Evolutionary conservation across 495 filamentous ascomycete species (phyloP), one percentile per base, ranked within the genome.

Genomic region (Penicillium tannophilum): DNA sequence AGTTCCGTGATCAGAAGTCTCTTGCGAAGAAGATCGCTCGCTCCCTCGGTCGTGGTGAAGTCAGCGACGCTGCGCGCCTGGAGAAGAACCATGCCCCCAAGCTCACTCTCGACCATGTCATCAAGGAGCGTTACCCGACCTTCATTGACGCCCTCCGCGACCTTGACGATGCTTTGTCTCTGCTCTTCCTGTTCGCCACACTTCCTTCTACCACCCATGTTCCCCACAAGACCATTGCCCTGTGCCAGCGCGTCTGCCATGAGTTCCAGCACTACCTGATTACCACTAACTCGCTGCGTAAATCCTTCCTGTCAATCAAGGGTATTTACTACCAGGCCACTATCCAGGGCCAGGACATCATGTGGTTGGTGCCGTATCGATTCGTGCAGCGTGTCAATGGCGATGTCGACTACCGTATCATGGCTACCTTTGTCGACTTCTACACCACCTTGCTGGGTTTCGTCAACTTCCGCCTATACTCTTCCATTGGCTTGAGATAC

Each of bases 241-340:
- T 90, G 62, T 98, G 94, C 79, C 91, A 98, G 75, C 83, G 90
- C 30, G 79, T 98, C 23, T 91, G 88, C 70, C 86, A 90, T 66
- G 94, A 98, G 76, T 98, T 97, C 79, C 85, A 97, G 72, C 95
- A 98, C 79, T 98, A 96, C 76, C 82, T 98, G 54, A 98, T 98
- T 70, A 82, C 84, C 45, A 90, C 92, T 20, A 87, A 96, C 74
- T 90, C 89, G 49, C 79, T 98, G 55, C 88, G 91, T 65, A 97
- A 96, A 76, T 95, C 91, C 6, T 98, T 98, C 77, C 80, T 98
- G 52, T 96, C 91, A 1, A 98, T 98, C 74, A 98, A 98, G 80
- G 94, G 94, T 68, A 97, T 98, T 66, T 98, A 98, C 77, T 98
- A 98, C 76, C 95, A 98, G 78, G 95, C 93, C 8, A 98, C 90